A percentile compares a stretch with the other conserved stretches of the same genome.
Conservation (phyloP, 2,329 filamentous ascomycete genomes). For the Talaromyces sp. region DNA sequence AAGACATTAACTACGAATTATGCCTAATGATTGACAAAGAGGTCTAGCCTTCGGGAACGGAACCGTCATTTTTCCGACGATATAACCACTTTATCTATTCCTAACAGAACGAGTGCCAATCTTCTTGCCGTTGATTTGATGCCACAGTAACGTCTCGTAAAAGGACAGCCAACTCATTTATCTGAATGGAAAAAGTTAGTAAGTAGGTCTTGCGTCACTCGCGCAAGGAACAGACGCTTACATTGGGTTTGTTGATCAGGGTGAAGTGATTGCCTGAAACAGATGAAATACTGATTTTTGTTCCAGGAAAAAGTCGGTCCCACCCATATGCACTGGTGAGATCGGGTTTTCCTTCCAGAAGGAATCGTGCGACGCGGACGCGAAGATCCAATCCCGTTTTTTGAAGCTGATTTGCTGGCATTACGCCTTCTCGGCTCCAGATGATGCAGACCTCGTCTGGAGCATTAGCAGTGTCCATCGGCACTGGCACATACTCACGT, state of each 20-base stretch:
- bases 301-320: neutral
- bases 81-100: neutral
- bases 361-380: constrained; percentile 15
- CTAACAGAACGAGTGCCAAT: neutral
- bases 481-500: constrained; percentile 7
- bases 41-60: neutral
- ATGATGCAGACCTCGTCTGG: constrained; percentile 18
- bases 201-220: neutral
- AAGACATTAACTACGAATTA: neutral
- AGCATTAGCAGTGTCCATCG: constrained; percentile 16
- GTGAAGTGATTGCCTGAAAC: constrained; percentile 18
- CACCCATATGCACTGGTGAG: neutral
- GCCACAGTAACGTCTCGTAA: neutral
- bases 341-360: neutral
- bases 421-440: constrained; percentile 19
- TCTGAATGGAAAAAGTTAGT: neutral
- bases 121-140: neutral
- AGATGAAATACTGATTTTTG: constrained; percentile 24
- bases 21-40: neutral
- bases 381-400: constrained; percentile 20
- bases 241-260: constrained; percentile 1
- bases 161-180: neutral
- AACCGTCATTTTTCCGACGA: too few species aligned
- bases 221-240: neutral
- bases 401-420: neutral